Conservation (phyloP, 257 asterid species). For the Solanum medicagineum region DNA sequence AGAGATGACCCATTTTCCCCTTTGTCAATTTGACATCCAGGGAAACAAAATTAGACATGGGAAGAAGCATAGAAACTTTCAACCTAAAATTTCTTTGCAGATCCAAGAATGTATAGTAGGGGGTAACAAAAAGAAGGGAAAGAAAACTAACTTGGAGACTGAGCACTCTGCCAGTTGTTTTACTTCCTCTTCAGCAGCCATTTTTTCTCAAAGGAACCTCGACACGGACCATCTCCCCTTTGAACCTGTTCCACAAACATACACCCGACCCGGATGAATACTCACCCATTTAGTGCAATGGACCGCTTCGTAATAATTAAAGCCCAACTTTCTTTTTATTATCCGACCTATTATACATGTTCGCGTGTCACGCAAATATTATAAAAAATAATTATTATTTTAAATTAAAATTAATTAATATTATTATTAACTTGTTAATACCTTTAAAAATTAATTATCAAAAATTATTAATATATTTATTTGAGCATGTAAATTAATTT, state of each 20-base stretch:
- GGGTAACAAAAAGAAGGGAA: no score
- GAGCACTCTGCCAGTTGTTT: slow-evolving; percentile 58
- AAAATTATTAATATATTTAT: no score
- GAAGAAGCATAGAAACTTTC: not conserved
- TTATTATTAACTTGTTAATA: no score
- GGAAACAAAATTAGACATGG: no score
- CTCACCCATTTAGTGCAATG: not conserved
- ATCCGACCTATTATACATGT: no score
- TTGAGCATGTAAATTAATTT: no score
- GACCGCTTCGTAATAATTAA: not conserved
- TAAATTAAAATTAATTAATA: no score
- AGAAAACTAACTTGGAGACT: slow-evolving; percentile 35
- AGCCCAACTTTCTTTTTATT: no score
- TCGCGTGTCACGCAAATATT: no score
- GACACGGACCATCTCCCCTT: not conserved
- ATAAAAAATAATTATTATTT: no score
- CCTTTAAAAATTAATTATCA: no score
- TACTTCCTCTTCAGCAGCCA: slow-evolving; percentile 41
- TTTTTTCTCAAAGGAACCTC: not conserved
- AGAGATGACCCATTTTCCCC: not conserved
- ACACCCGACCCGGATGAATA: not conserved
- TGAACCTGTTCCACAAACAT: not conserved
- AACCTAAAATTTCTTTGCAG: not conserved
- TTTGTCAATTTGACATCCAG: not conserved
- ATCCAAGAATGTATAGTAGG: not conserved